Evolutionary conservation across 2,329 filamentous ascomycete species (phyloP).

Genomic region (Hypocreales sp.): DNA sequence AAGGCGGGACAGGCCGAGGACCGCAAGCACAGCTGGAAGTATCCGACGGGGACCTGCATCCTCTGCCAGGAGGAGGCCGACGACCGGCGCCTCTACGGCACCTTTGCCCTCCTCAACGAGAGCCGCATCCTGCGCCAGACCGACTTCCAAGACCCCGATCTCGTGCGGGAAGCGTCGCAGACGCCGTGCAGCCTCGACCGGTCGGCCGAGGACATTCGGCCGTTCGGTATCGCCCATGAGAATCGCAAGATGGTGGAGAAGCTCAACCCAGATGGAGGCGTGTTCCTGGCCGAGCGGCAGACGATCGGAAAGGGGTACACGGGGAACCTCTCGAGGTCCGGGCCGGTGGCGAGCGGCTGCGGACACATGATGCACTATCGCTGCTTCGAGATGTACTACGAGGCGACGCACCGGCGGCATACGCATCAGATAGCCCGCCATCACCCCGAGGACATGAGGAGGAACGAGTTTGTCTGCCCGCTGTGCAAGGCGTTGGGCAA

Average conservation of each 20-base stretch:
- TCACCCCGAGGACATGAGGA: constrained; percentile 67
- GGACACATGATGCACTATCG: constrained; percentile 97
- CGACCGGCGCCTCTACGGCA: constrained; percentile 77
- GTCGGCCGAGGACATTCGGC: constrained; percentile 67
- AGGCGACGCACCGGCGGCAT: constrained; percentile 71
- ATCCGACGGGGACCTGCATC: constrained; percentile 85
- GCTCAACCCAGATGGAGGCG: constrained; percentile 54
- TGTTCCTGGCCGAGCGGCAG: constrained; percentile 60
- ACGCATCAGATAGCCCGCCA: constrained; percentile 85
- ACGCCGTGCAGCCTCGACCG: constrained; percentile 73
- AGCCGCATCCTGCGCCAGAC: constrained; percentile 81
- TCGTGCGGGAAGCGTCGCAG: constrained; percentile 66
- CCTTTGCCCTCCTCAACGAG: constrained; percentile 78
- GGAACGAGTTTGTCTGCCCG: constrained; percentile 89
- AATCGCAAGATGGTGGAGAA: constrained; percentile 69
- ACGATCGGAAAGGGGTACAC: constrained; percentile 83
- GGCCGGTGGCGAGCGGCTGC: constrained; percentile 79
- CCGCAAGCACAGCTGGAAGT: constrained; percentile 60
- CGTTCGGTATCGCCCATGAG: constrained; percentile 80
- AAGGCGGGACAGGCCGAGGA: constrained; percentile 40
- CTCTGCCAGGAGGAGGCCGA: constrained; percentile 93
- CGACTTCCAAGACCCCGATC: constrained; percentile 64
- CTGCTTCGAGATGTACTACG: constrained; percentile 86
- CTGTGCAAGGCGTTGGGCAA: constrained; percentile 95
- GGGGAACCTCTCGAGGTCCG: constrained; percentile 45